These are phyloP conservation scores for Yarrowia osloensis DNA, from an alignment of 805 yeast species.

Conservation along the genomic window DNA sequence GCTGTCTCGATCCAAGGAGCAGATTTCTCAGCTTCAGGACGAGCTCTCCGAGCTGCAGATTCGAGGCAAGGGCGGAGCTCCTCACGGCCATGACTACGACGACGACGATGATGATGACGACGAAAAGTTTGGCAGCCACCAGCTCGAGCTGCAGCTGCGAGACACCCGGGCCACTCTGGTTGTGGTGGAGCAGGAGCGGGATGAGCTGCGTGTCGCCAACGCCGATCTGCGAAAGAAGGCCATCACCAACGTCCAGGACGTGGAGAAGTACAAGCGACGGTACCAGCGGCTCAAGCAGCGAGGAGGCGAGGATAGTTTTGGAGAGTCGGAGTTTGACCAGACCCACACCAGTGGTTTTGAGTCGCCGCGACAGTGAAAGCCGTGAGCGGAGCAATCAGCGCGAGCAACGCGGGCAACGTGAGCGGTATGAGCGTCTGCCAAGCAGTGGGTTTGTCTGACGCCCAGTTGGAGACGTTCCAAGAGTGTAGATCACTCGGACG, in stretches of 20 bases:
- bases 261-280: slow-evolving; percentile 32
- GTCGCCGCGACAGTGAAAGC: slow-evolving; percentile 4
- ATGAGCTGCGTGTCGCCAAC: slow-evolving; percentile 52
- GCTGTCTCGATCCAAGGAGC: slow-evolving; percentile 58
- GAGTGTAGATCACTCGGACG: slow-evolving; percentile 7
- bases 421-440: too few species aligned
- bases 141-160: slow-evolving; percentile 71
- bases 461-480: too few species aligned
- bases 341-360: slow-evolving; percentile 31
- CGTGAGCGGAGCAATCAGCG: too few species aligned
- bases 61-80: slow-evolving; percentile 38
- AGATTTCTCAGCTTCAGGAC: slow-evolving; percentile 55
- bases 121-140: slow-evolving; percentile 45
- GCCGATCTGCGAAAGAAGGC: slow-evolving; percentile 42
- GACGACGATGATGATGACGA: slow-evolving; percentile 40
- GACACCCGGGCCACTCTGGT: slow-evolving; percentile 83
- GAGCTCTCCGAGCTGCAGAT: slow-evolving; percentile 72
- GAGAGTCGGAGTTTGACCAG: slow-evolving; percentile 34
- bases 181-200: slow-evolving; percentile 80
- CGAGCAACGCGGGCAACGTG: background rate
- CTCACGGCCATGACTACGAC: slow-evolving; percentile 39
- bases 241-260: slow-evolving; percentile 36
- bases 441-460: too few species aligned
- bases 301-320: slow-evolving; percentile 31
- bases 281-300: slow-evolving; percentile 30